Percentiles rank a stretch among this genome's conserved stretches.
Evolutionary conservation across 2,329 filamentous ascomycete genomes (phyloP).

Genomic region (Aureobasidium sp.): DNA sequence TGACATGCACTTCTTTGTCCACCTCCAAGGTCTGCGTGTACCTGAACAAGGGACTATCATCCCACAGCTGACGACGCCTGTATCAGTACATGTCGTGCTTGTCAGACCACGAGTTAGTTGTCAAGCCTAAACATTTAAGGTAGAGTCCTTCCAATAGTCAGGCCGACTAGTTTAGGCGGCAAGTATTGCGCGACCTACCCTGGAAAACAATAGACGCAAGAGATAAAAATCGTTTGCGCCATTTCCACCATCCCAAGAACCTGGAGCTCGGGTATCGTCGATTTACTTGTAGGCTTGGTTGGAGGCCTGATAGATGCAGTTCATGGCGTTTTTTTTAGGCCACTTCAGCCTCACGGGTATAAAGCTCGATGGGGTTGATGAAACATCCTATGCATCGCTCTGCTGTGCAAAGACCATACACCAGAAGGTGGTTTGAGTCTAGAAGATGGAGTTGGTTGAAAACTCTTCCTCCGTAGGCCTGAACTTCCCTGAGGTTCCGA

Average conservation of each 20-base stretch:
- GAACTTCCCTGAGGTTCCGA: neutral
- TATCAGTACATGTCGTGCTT: slow-evolving; percentile 3
- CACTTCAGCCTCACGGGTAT: neutral
- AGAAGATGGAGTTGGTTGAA: neutral
- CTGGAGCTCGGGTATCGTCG: slow-evolving; percentile 2
- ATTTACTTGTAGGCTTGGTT: neutral
- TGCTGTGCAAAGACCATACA: neutral
- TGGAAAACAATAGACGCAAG: neutral
- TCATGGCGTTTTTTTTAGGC: neutral
- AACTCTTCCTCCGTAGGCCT: neutral
- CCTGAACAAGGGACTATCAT: neutral
- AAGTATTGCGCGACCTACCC: neutral
- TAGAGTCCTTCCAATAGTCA: neutral
- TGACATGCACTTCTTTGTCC: neutral
- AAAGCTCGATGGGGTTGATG: neutral
- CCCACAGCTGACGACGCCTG: neutral
- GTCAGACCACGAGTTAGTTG: neutral
- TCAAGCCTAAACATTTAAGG: neutral
- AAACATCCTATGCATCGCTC: neutral
- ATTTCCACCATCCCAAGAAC: neutral
- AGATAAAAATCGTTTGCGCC: neutral
- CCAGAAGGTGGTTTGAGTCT: neutral
- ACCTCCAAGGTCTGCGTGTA: neutral
- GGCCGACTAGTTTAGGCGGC: neutral
- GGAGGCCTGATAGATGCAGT: neutral